Base-by-base conservation (phyloP, 306 rosid species). In the Ceratonia siliqua region DNA sequence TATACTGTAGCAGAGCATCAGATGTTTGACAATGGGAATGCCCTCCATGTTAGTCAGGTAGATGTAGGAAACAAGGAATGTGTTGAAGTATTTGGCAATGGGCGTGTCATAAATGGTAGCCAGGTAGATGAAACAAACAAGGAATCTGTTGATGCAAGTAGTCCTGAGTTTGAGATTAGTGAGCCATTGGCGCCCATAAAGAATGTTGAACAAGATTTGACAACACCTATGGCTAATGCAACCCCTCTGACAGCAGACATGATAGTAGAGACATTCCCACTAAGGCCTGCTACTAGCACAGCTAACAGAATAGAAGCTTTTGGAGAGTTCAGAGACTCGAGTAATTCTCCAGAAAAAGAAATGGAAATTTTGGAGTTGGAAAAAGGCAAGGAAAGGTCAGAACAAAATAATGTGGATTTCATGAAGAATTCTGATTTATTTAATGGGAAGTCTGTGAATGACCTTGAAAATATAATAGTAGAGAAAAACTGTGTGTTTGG, bases 201-300 rank as follows among this genome's bases (percentile, higher is more conserved):
- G 57, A 72, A 79, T 52, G 77, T 32, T 62, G 83, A 76, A 67
- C 87, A 76, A 59, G 77, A 83, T 64, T 63, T 49, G 72, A 50
- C 20, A 56, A 58, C 70, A 22, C 76, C 86, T 38, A 22, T 45
- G 32, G 42, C 80, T 39, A 77, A 75, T 75, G 81, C 75, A 77
- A 77, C 77, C 49, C 67, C 85, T 45, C 57, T 76, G 46, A 70
- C 76, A 63, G 67, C 77, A 17, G 85, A 87, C 56, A 85, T 84
- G 58, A 68, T 77, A 49, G 93, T 95, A 50, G 98, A 92, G 87
- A 89, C 93, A 73, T 90, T 90, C 71, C 96, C 99, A 54, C 54
- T 87, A 74, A 86, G 76, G 57, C 73, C 83, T n/a, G 62, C 59
- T 81, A 54, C 78, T n/a, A 53, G 69, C 66, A 69, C 77, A 56